Percentiles rank a stretch among this genome's conserved stretches.
These are phyloP conservation scores for Westerdykella ornata DNA, from an alignment of 2,329 filamentous ascomycete genomes.

Conservation along the genomic window DNA sequence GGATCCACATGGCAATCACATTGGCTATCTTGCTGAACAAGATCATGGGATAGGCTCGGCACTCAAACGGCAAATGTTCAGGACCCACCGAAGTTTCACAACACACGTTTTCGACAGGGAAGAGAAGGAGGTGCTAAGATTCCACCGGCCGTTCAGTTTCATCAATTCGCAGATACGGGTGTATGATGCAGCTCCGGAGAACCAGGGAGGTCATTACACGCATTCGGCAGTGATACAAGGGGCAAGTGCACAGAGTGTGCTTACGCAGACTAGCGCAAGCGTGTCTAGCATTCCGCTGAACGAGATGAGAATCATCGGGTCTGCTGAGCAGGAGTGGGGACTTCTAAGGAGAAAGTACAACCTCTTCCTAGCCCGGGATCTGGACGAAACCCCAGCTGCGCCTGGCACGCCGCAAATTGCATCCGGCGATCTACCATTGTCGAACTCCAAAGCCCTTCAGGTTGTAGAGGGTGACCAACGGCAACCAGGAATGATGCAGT, in stretches of 20 bases:
- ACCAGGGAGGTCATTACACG: constrained; percentile 24
- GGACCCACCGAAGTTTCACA: constrained; percentile 57
- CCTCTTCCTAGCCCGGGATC: constrained; percentile 52
- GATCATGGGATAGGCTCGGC: constrained; percentile 53
- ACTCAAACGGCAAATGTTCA: constrained; percentile 54
- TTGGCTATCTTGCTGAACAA: constrained; percentile 59
- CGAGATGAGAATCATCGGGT: constrained; percentile 57
- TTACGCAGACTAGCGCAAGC: constrained; percentile 43
- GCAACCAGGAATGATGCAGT: constrained; percentile 50
- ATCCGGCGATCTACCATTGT: constrained; percentile 44
- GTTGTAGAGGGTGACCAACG: constrained; percentile 31
- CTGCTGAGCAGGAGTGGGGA: constrained; percentile 59
- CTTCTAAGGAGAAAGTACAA: constrained; percentile 58
- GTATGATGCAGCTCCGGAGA: constrained; percentile 27
- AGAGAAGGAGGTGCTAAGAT: constrained; percentile 54
- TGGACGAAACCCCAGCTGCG: constrained; percentile 33
- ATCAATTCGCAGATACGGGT: constrained; percentile 51
- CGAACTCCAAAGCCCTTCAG: constrained; percentile 44
- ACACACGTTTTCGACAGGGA: constrained; percentile 58
- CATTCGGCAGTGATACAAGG: constrained; percentile 42
- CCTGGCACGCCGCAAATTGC: constrained; percentile 37
- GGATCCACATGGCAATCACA: constrained; percentile 56
- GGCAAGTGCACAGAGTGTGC: constrained; percentile 38
- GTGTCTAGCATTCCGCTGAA: constrained; percentile 49
- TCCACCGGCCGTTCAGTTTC: constrained; percentile 58